Conservation (phyloP, 1,284 basidiomycete genomes). For the Heterobasidion annosum region DNA sequence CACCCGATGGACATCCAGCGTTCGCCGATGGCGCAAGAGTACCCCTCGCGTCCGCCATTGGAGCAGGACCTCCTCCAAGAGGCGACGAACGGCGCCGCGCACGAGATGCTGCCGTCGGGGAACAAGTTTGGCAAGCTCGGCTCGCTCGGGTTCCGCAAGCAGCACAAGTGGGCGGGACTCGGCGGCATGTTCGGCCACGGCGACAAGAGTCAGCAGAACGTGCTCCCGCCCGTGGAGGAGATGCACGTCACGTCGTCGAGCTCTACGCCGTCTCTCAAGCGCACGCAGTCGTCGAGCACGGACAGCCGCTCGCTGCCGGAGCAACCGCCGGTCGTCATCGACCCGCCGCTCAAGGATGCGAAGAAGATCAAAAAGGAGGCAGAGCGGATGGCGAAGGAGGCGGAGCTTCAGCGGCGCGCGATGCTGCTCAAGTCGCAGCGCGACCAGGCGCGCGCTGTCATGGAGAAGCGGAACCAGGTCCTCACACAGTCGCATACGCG, state of each 20-base stretch:
- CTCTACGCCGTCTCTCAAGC: slow-evolving; percentile 68
- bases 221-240: slow-evolving; percentile 67
- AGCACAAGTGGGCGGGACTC: slow-evolving; percentile 53
- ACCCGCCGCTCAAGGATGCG: slow-evolving; percentile 45
- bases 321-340: slow-evolving; percentile 27
- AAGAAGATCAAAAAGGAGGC: slow-evolving; percentile 91
- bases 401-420: slow-evolving; percentile 81
- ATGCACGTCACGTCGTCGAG: slow-evolving; percentile 37
- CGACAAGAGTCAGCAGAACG: slow-evolving; percentile 56
- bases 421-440: slow-evolving; percentile 64
- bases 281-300: slow-evolving; percentile 75
- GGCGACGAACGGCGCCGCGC: slow-evolving; percentile 11
- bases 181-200: slow-evolving; percentile 60
- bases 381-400: slow-evolving; percentile 75
- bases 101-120: slow-evolving; percentile 22
- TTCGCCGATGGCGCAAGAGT: slow-evolving; percentile 42
- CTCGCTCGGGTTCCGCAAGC: slow-evolving; percentile 54
- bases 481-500: slow-evolving; percentile 44
- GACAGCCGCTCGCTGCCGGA: slow-evolving; percentile 60
- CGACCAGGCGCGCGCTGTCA: slow-evolving; percentile 91
- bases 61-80: slow-evolving; percentile 31
- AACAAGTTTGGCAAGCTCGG: slow-evolving; percentile 47
- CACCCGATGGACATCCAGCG: slow-evolving; percentile 44
- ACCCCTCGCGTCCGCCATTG: slow-evolving; percentile 31
- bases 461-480: slow-evolving; percentile 83